Conservation (phyloP, 306 rosid species). For the Malus sieversii region DNA sequence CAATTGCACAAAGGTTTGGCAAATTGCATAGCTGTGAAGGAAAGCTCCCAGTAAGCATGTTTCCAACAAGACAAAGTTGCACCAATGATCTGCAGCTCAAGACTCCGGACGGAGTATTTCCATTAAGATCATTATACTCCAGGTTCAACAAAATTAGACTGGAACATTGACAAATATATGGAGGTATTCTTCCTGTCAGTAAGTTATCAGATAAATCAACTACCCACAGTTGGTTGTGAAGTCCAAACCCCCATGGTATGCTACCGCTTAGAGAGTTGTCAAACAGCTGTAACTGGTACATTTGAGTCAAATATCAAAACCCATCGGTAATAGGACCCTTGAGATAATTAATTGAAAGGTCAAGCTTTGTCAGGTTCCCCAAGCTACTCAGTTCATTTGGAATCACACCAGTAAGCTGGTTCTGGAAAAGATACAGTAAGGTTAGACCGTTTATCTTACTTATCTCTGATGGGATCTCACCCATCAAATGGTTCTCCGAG, state of each 20-base stretch:
- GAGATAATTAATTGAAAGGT: constrained; percentile 83
- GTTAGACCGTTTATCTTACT: constrained; percentile 54
- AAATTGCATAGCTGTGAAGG: constrained; percentile 70
- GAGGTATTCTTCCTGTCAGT: constrained; percentile 68
- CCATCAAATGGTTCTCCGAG: no score
- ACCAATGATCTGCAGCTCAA: constrained; percentile 55
- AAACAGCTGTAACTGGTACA: constrained; percentile 78
- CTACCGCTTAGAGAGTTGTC: constrained; percentile 64
- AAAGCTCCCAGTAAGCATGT: constrained; percentile 68
- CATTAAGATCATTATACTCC: constrained; percentile 50
- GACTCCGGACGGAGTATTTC: constrained; percentile 62
- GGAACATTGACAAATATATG: constrained; percentile 61
- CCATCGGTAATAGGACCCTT: constrained; percentile 67
- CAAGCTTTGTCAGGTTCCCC: constrained; percentile 59
- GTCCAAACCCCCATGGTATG: constrained; percentile 71
- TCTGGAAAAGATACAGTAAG: constrained; percentile 80
- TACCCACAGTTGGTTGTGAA: constrained; percentile 74
- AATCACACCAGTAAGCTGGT: constrained; percentile 75
- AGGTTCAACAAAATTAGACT: constrained; percentile 59
- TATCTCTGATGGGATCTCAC: no score
- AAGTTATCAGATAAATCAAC: constrained; percentile 73
- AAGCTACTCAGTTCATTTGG: constrained; percentile 61
- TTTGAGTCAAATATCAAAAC: constrained; percentile 48
- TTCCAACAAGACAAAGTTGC: constrained; percentile 59
- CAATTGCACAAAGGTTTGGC: constrained; percentile 61